A percentile compares a stretch with the other conserved stretches of the same genome.
phyloP scores from a whole-genome alignment of 257 asterid species.

The Gardenia jasminoides region DNA sequence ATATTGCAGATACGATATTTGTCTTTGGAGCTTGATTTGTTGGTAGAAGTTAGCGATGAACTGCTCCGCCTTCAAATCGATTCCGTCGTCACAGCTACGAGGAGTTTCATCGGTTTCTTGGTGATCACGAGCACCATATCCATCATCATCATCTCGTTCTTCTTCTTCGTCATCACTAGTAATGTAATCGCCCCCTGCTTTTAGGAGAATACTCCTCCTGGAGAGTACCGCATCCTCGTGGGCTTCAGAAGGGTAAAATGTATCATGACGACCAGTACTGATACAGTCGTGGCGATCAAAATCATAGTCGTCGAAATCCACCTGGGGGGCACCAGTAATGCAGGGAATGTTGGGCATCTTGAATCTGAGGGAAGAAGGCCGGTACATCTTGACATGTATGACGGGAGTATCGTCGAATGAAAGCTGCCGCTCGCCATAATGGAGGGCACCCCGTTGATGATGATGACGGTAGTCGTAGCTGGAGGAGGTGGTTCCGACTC shows the following conservation, averaged over 20 bases:
- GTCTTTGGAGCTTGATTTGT: conserved; percentile 73
- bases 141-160: neutral
- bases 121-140: conserved; percentile 1
- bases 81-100: conserved; percentile 38
- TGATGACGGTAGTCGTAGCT: neutral
- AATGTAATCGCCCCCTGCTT: conserved; percentile 1
- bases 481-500: conserved; percentile 37
- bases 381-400: conserved; percentile 57
- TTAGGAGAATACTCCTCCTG: conserved; percentile 15
- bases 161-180: conserved; percentile 4
- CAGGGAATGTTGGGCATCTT: conserved; percentile 74
- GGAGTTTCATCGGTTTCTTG: conserved; percentile 1
- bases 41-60: conserved; percentile 67
- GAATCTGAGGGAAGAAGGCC: conserved; percentile 71
- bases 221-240: neutral
- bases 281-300: conserved; percentile 32
- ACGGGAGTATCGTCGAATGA: conserved; percentile 69
- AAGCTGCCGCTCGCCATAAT: conserved; percentile 63
- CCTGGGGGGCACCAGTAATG: conserved; percentile 50
- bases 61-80: conserved; percentile 75
- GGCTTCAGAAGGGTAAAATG: neutral
- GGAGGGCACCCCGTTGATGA: conserved; percentile 24
- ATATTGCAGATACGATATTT: conserved; percentile 34
- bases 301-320: conserved; percentile 58
- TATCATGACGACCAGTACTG: neutral